Percentiles rank a stretch among this genome's conserved stretches.
phyloP scores from a whole-genome alignment of 768 basidiomycete genomes.

The Tulasnella calospora region DNA sequence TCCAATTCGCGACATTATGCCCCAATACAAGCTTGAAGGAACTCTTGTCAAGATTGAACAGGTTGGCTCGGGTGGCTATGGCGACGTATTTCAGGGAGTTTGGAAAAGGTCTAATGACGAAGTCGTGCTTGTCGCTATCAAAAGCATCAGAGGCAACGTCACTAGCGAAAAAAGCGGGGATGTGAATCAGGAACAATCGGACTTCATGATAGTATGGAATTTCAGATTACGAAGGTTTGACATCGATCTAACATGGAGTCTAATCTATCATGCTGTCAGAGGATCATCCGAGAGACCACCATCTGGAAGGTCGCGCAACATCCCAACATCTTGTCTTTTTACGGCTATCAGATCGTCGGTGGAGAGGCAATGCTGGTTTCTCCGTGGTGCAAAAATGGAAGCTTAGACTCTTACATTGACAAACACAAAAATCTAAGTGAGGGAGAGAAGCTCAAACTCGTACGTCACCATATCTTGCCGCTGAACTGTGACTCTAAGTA shows the following conservation, averaged over 20 bases:
- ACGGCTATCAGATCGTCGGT: neutral
- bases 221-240: neutral
- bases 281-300: neutral
- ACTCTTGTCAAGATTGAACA: neutral
- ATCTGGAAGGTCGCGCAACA: constrained; percentile 2
- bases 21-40: neutral
- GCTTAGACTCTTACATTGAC: neutral
- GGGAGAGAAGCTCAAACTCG: neutral
- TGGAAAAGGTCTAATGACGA: neutral
- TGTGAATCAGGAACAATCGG: neutral
- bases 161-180: neutral
- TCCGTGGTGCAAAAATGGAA: constrained; percentile 9
- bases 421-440: neutral
- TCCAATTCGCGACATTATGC: neutral
- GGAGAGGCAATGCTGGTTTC: neutral
- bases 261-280: neutral
- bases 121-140: neutral
- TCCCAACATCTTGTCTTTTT: neutral
- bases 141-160: neutral
- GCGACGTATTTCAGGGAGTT: neutral
- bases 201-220: neutral
- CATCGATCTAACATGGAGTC: neutral
- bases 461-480: neutral
- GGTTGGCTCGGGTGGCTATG: neutral
- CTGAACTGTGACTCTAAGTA: neutral